A percentile compares a stretch with the other conserved stretches of the same genome.
Conservation (phyloP, 768 basidiomycete species). For the Gloeophyllum trabeum region DNA sequence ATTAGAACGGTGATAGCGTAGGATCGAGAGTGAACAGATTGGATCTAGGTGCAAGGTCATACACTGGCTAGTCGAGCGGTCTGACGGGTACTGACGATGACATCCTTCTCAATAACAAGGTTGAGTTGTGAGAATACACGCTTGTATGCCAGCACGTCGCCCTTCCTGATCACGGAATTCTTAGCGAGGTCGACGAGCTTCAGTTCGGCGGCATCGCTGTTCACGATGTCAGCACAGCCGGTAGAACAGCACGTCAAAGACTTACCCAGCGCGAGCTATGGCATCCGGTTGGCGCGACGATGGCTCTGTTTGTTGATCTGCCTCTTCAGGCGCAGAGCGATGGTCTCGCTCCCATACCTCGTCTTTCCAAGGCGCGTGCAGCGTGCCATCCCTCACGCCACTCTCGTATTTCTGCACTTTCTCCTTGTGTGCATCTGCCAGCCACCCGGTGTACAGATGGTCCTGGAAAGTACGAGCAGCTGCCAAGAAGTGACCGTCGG, state of each 20-base stretch:
- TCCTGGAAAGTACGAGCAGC: conserved; percentile 50
- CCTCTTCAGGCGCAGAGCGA: conserved; percentile 6
- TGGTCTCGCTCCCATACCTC: conserved; percentile 45
- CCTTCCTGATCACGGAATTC: conserved; percentile 31
- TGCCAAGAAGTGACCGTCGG: conserved; percentile 39
- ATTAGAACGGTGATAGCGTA: conserved; percentile 31
- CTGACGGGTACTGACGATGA: conserved; percentile 25
- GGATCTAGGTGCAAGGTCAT: too few species aligned
- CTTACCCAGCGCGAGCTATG: not conserved
- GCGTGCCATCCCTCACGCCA: conserved; percentile 30
- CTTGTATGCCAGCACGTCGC: conserved; percentile 44
- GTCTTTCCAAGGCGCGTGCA: conserved; percentile 55
- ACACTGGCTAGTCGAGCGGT: too few species aligned
- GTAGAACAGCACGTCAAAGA: too few species aligned
- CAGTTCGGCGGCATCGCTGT: conserved; percentile 31
- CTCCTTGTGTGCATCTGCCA: conserved; percentile 28
- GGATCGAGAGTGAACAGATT: too few species aligned
- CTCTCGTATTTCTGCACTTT: conserved; percentile 30
- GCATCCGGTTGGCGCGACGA: too few species aligned
- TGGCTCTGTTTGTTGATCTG: conserved; percentile 1
- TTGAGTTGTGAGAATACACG: conserved; percentile 30
- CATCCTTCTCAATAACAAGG: conserved; percentile 41
- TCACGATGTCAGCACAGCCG: too few species aligned
- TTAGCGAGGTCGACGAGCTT: conserved; percentile 34
- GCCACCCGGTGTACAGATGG: conserved; percentile 42